phyloP scores from a whole-genome alignment of 2,329 filamentous ascomycete genomes.

The Calonectria fujianensis region DNA sequence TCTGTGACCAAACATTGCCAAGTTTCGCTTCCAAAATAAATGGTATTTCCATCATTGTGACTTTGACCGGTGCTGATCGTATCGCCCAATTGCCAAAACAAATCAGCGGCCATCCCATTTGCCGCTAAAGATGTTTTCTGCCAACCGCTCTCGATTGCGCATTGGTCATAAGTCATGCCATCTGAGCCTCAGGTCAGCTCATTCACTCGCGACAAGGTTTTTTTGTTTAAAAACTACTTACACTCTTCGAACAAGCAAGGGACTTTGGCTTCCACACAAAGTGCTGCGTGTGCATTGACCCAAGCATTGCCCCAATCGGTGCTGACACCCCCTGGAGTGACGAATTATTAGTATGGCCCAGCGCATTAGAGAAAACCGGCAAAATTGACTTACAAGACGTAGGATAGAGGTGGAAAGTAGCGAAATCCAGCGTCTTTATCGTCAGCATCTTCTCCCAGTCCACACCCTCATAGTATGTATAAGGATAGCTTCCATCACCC shows the following conservation, averaged over 20 bases:
- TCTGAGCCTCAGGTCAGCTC: slow-evolving; percentile 45
- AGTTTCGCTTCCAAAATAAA: slow-evolving; percentile 64
- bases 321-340: slow-evolving; percentile 40
- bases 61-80: slow-evolving; percentile 64
- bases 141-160: slow-evolving; percentile 70
- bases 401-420: slow-evolving; percentile 58
- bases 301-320: slow-evolving; percentile 45
- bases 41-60: slow-evolving; percentile 66
- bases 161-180: slow-evolving; percentile 53
- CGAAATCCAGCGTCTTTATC: slow-evolving; percentile 72
- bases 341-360: background rate
- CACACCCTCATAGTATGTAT: slow-evolving; percentile 68
- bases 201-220: background rate
- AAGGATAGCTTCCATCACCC: slow-evolving; percentile 72
- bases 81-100: slow-evolving; percentile 66
- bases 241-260: slow-evolving; percentile 60
- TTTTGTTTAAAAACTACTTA: slow-evolving; percentile 45
- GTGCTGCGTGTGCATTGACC: slow-evolving; percentile 53
- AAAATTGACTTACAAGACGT: slow-evolving; percentile 52
- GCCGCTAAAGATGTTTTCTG: slow-evolving; percentile 57
- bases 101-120: slow-evolving; percentile 59
- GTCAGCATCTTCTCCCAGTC: slow-evolving; percentile 71
- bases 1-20: slow-evolving; percentile 67
- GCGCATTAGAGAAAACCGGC: background rate
- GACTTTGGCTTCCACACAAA: slow-evolving; percentile 54